These are phyloP conservation scores for Arthrobotrys iridis DNA, from an alignment of 2,329 filamentous ascomycete species.

Conservation along the genomic window DNA sequence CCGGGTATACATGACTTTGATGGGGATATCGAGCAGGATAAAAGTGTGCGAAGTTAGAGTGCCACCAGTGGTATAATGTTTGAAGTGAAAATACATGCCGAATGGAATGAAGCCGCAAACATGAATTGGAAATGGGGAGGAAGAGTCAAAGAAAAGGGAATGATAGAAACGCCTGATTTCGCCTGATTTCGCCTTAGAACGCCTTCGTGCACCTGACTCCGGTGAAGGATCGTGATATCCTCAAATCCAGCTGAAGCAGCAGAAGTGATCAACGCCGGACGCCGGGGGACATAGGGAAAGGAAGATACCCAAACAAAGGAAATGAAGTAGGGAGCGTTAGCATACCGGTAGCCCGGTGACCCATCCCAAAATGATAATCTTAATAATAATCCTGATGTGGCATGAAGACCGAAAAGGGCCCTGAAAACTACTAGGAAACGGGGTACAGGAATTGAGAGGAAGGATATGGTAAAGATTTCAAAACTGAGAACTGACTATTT, in stretches of 20 bases:
- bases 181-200: constrained; percentile 39
- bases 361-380: constrained; percentile 9
- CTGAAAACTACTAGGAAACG: constrained; percentile 19
- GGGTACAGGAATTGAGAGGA: constrained; percentile 24
- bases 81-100: constrained; percentile 40
- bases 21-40: constrained; percentile 14
- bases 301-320: constrained; percentile 33
- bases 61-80: constrained; percentile 46
- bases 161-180: constrained; percentile 49
- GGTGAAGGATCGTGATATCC: constrained; percentile 7
- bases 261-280: constrained; percentile 32
- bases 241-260: constrained; percentile 12
- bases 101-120: background rate
- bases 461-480: background rate
- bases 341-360: background rate
- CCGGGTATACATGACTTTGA: constrained; percentile 47
- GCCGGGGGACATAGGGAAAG: constrained; percentile 11
- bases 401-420: constrained; percentile 21
- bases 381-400: constrained; percentile 4
- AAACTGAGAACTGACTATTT: constrained; percentile 19
- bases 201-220: constrained; percentile 44
- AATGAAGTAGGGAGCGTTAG: constrained; percentile 40
- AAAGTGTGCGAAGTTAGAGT: background rate
- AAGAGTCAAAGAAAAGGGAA: background rate
- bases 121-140: background rate